Percentiles rank a stretch among this genome's conserved stretches.
Conservation (phyloP, 257 asterid species). For the Apocynum venetum region DNA sequence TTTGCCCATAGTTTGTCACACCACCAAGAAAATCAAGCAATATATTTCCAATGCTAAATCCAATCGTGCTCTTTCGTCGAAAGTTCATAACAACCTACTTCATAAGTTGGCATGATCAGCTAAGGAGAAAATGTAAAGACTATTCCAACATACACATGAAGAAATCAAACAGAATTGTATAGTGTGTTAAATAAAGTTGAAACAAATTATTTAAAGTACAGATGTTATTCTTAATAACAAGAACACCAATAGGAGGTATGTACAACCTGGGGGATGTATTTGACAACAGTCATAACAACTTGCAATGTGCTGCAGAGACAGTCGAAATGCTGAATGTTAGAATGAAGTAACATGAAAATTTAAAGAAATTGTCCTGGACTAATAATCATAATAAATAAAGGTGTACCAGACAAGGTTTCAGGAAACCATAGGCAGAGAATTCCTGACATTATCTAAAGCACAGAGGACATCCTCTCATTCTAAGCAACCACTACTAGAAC, state of each 20-base stretch:
- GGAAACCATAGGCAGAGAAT: neutral
- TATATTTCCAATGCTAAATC: slow-evolving; percentile 92
- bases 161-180: neutral
- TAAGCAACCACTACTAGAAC: too few relatives aligned
- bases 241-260: neutral
- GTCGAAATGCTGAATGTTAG: neutral
- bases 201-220: neutral
- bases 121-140: neutral
- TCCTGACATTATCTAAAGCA: neutral
- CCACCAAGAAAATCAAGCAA: slow-evolving; percentile 89
- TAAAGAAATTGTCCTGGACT: neutral
- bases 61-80: slow-evolving; percentile 73
- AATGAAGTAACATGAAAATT: neutral
- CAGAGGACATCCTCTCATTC: neutral
- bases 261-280: slow-evolving; percentile 92
- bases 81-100: slow-evolving; percentile 67
- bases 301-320: slow-evolving; percentile 63
- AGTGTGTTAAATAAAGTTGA: neutral
- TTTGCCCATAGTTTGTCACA: slow-evolving; percentile 65
- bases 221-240: neutral
- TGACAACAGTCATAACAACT: slow-evolving; percentile 80
- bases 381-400: neutral
- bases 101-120: neutral
- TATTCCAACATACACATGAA: neutral
- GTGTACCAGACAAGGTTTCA: neutral